Evolutionary conservation across 768 basidiomycete species (phyloP), one percentile per base, ranked within the genome.

Genomic region (Strobilomyces confusus): DNA sequence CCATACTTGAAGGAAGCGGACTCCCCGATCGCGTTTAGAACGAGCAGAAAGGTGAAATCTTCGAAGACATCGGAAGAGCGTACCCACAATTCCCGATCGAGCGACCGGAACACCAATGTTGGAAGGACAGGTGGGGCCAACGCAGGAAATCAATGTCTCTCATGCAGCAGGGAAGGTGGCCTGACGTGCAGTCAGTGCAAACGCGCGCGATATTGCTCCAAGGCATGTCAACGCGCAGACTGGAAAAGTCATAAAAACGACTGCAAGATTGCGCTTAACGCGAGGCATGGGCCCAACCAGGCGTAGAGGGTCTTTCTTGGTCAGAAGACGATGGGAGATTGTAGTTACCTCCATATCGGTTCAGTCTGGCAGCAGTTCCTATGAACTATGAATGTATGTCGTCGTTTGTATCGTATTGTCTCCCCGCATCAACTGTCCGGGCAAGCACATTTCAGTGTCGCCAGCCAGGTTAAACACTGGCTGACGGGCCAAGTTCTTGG

Each of bases 1-100:
- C 70, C 80, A 5, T 80, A 77, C 56, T 53, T 80, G 58, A 75
- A 79, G 55, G 67, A 58, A 32, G 48, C 40, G 33, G 42, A 49
- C 17, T 22, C 51, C 4, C 53, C 51, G 20, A 20, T 19, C 8
- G 9, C 19, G 20, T 20, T 9, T 22, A 11, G 20, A 38, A 3
- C 15, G 38, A 40, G 20, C 20, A 5, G 19, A 14, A 23, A 14
- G 25, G 23, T 23, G 5, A 26, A 26, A 17, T 5, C 23, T 9
- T 15, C 14, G 23, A 15, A 42, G 15, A 3, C 41, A 13, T 42
- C 41, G 43, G 17, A n/a, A n/a, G 17, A 2, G 22, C 15, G n/a
- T 19, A 32, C 26, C 17, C 15, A 11, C 26, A 19, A 8, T 13
- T 26, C 43, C 13, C 43, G 17, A 19, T 19, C 25, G n/a, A 8